These are phyloP conservation scores for Sungouiozyma ichnusensis DNA, from an alignment of 805 yeast species.

Conservation along the genomic window DNA sequence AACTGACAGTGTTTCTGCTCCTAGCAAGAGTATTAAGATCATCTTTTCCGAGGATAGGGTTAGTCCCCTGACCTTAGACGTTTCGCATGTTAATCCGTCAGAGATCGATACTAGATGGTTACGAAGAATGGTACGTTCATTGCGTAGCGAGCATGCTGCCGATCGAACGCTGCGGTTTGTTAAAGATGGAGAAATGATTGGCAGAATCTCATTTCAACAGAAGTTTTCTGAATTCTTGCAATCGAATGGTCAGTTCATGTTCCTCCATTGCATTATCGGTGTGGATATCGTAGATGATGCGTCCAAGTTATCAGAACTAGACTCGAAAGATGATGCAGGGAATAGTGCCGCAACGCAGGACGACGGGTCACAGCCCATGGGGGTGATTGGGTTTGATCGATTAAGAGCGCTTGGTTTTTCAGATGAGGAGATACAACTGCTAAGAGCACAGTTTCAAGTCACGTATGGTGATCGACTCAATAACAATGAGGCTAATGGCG, in stretches of 20 bases:
- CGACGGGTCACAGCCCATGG: slow-evolving; percentile 30
- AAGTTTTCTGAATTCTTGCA: not conserved
- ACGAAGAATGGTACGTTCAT: slow-evolving; percentile 21
- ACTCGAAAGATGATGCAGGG: slow-evolving; percentile 36
- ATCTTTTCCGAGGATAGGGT: slow-evolving; percentile 1
- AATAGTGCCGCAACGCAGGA: slow-evolving; percentile 3
- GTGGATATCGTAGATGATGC: slow-evolving; percentile 31
- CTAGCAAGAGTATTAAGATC: not conserved
- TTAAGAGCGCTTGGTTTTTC: slow-evolving; percentile 75
- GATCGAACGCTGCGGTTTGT: slow-evolving; percentile 17
- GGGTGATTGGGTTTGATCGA: slow-evolving; percentile 78
- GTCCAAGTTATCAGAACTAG: slow-evolving; percentile 46
- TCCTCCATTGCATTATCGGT: slow-evolving; percentile 74
- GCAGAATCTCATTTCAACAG: slow-evolving; percentile 2
- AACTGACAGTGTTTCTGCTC: no score
- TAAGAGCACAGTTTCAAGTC: slow-evolving; percentile 64
- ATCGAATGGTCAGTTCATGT: slow-evolving; percentile 25
- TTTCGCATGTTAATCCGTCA: slow-evolving; percentile 6
- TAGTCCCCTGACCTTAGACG: not conserved
- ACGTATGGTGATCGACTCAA: slow-evolving; percentile 42
- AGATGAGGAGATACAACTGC: slow-evolving; percentile 59
- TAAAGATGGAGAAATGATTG: slow-evolving; percentile 1
- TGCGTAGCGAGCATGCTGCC: slow-evolving; percentile 11
- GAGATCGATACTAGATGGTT: slow-evolving; percentile 21
- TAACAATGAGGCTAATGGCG: slow-evolving; percentile 8